Base-by-base conservation (phyloP, 2,329 filamentous ascomycete species). In the Ascochyta rabiei region DNA sequence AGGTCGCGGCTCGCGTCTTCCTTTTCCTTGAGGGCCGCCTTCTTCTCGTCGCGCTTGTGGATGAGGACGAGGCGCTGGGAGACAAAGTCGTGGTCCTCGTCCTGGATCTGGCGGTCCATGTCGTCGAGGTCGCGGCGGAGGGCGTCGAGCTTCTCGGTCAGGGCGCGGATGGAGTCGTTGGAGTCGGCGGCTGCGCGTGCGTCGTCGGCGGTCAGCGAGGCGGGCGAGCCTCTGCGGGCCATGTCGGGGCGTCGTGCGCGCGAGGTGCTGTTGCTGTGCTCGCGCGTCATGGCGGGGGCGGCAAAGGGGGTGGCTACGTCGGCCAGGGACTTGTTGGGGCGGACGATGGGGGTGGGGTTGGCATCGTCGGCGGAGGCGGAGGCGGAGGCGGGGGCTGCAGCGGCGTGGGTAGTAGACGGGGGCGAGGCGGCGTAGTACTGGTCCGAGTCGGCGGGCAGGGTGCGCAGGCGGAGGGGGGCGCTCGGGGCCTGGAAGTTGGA, bases 401-500 rank as follows among this genome's bases (percentile, higher is more conserved):
- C n/a, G 21, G 39, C 9, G 38, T 68, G 86, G 74, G 88, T 71
- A 40, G 45, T 74, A 67, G 68, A 70, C 39, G 48, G 76, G 66
- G 69, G 86, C 63, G 79, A 81, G 70, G 80, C 83, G 73, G 41
- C 64, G 62, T 78, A 80, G 60, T 75, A 80, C 55, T 81, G 77
- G 33, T 71, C 72, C 2, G 77, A 77, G 18, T 70, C 67, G 41
- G 75, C 70, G 24, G 74, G 68, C 52, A 79, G 77, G 16, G 95
- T 98, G 65, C 89, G 86, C 49, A 99, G 81, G 49, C 95, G 89
- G 60, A 98, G 87, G 33, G 96, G 86, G 5, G 86, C 83, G 73
- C 95, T 97, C 33, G 91, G 89, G 0, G 93, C 91, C 70, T 96
- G 91, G 68, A 98, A 98, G 74, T 95, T 96, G 64, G 93, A 91